These are phyloP conservation scores for Solanum dulcamara DNA, from an alignment of 257 asterid species.

Conservation along the genomic window DNA sequence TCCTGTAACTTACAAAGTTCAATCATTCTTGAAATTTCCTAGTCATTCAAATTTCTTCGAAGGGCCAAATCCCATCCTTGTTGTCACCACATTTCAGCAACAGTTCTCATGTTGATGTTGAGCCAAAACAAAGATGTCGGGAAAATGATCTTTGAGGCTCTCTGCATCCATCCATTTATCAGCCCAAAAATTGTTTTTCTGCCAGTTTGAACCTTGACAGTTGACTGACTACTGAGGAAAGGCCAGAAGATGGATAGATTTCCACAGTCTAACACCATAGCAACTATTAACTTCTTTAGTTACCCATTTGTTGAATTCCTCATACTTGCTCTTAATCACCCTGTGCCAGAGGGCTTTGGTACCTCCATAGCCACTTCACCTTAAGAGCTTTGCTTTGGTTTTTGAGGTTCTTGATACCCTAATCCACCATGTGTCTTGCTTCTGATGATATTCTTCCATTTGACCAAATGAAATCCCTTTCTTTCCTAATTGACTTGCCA, in stretches of 20 bases:
- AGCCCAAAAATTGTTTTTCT: background rate
- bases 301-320: background rate
- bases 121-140: background rate
- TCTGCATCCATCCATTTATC: background rate
- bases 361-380: background rate
- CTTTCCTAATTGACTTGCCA: background rate
- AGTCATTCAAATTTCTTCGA: background rate
- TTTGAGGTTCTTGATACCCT: background rate
- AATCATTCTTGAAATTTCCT: background rate
- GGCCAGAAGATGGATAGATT: background rate
- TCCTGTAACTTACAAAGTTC: background rate
- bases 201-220: background rate
- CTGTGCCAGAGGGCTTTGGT: background rate
- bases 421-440: background rate
- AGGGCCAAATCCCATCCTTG: background rate
- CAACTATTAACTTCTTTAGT: background rate
- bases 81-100: background rate
- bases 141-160: background rate
- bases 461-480: background rate
- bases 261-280: background rate
- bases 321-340: background rate
- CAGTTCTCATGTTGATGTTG: background rate
- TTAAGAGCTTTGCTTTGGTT: background rate
- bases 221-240: background rate
- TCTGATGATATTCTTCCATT: background rate